These are phyloP conservation scores for Metschnikowia picachoensis DNA, from an alignment of 805 yeast species.

Conservation along the genomic window DNA sequence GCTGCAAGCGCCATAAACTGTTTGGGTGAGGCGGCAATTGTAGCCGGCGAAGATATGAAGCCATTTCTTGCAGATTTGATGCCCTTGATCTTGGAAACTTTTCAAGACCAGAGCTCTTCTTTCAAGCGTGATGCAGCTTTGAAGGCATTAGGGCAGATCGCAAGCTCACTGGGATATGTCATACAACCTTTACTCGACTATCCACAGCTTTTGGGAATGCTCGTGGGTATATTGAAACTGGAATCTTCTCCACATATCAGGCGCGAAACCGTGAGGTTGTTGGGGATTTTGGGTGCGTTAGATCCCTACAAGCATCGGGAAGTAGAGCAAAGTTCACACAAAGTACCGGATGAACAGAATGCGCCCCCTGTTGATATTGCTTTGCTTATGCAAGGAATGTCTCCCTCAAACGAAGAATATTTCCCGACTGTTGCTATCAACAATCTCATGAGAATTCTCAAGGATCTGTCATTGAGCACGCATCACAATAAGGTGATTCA, in stretches of 20 bases:
- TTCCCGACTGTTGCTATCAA: slow-evolving; percentile 93
- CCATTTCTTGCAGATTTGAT: slow-evolving; percentile 71
- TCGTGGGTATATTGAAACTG: slow-evolving; percentile 76
- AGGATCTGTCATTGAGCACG: slow-evolving; percentile 77
- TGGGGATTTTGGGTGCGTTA: slow-evolving; percentile 93
- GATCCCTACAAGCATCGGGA: slow-evolving; percentile 96
- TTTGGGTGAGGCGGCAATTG: slow-evolving; percentile 82
- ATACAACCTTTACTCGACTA: slow-evolving; percentile 89
- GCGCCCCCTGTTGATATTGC: slow-evolving; percentile 91
- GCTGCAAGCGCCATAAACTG: slow-evolving; percentile 83
- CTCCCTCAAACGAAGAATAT: slow-evolving; percentile 89
- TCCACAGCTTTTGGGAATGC: slow-evolving; percentile 80
- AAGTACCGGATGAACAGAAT: slow-evolving; percentile 62
- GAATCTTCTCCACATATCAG: slow-evolving; percentile 73
- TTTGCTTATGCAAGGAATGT: slow-evolving; percentile 85
- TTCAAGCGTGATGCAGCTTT: slow-evolving; percentile 87
- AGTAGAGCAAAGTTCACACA: slow-evolving; percentile 68
- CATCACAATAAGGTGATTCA: slow-evolving; percentile 94
- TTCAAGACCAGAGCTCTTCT: slow-evolving; percentile 90
- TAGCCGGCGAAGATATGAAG: slow-evolving; percentile 80
- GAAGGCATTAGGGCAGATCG: slow-evolving; percentile 79
- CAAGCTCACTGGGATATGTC: slow-evolving; percentile 91
- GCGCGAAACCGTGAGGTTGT: slow-evolving; percentile 80
- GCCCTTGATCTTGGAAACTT: slow-evolving; percentile 83
- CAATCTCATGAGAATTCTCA: slow-evolving; percentile 75